Base-by-base conservation (phyloP, 2,329 filamentous ascomycete genomes). In the Stagonosporopsis vannaccii region DNA sequence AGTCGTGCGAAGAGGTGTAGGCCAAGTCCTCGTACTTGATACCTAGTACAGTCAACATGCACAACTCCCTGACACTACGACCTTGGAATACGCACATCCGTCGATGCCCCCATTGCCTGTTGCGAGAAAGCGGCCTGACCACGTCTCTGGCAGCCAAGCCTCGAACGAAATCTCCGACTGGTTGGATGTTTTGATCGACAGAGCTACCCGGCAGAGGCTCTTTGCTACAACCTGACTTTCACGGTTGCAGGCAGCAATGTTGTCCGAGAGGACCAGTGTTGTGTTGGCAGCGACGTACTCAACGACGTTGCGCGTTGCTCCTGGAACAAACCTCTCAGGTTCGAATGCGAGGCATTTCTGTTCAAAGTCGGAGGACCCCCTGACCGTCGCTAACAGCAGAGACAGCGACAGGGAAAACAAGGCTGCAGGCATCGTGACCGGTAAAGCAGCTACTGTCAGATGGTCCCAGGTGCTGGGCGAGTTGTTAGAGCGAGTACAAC, bases 191-290 rank as follows among this genome's bases (percentile, higher is more conserved):
- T 69, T 61, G 13, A 81, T 75, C 9, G 70, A 72, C 48, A 82
- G 71, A 2, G 76, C 72, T 20, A 81, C 65, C 8, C 79, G 77
- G 56, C 80, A 82, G 5, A 80, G 25, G 47, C 78, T 74, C 1
- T 64, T 67, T 2, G 72, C 58, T 7, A 80, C 75, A 1, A 61
- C 26, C 54, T 80, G 78, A 17, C 50, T 73, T 1, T 67, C 51
- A 33, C 66, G 68, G 15, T 49, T 61, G 47, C 79, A 81, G 17
- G 68, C 73, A 22, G 71, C 59, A 5, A 72, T 68, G 40, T 78
- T 77, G 60, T 78, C 74, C 13, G 70, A 62, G 32, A 80, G 67
- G 2, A 67, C 68, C 15, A 80, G 48, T 22, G 76, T 80, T 0
- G 75, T 78, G 11, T 72, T 71, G 5, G 70, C 72, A 4, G 69